Conservation (phyloP, 1,284 basidiomycete genomes). For the Trametes versicolor region DNA sequence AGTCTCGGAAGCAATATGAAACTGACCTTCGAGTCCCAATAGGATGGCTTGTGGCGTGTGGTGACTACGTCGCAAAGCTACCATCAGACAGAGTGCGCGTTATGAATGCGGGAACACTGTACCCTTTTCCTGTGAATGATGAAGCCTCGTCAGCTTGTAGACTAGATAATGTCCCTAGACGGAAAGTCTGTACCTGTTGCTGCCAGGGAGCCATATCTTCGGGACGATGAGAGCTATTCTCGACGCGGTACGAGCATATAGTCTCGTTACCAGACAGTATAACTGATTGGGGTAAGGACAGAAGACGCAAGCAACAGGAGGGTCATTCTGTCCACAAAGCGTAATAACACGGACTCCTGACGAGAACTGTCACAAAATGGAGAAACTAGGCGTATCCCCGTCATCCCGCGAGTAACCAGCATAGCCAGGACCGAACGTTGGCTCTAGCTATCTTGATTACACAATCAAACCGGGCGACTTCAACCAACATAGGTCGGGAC, state of each 20-base stretch:
- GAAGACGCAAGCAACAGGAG: no score
- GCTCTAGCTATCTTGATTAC: no score
- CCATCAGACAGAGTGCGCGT: slow-evolving; percentile 9
- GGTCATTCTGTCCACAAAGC: no score
- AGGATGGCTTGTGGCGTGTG: slow-evolving; percentile 95
- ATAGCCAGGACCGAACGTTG: no score
- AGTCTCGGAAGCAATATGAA: slow-evolving; percentile 1
- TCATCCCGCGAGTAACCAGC: no score
- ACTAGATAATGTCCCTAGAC: slow-evolving; percentile 8
- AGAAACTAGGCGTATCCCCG: no score
- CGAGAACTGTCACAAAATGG: no score
- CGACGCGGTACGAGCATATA: not conserved
- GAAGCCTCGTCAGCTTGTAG: slow-evolving; percentile 2
- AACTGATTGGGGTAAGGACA: no score
- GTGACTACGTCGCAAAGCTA: slow-evolving; percentile 62
- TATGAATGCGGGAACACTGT: slow-evolving; percentile 33
- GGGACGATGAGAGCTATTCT: slow-evolving; percentile 4
- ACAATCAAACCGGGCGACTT: no score
- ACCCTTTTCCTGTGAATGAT: slow-evolving; percentile 79
- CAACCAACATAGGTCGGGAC: no score
- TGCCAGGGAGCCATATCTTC: slow-evolving; percentile 80
- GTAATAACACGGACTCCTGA: no score
- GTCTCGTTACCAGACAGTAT: no score
- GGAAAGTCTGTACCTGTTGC: slow-evolving; percentile 68
- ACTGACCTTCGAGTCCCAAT: slow-evolving; percentile 84